Percentiles rank a stretch among this genome's conserved stretches.
These are phyloP conservation scores for Coniochaeta sp. DNA, from an alignment of 2,329 filamentous ascomycete genomes.

Conservation along the genomic window DNA sequence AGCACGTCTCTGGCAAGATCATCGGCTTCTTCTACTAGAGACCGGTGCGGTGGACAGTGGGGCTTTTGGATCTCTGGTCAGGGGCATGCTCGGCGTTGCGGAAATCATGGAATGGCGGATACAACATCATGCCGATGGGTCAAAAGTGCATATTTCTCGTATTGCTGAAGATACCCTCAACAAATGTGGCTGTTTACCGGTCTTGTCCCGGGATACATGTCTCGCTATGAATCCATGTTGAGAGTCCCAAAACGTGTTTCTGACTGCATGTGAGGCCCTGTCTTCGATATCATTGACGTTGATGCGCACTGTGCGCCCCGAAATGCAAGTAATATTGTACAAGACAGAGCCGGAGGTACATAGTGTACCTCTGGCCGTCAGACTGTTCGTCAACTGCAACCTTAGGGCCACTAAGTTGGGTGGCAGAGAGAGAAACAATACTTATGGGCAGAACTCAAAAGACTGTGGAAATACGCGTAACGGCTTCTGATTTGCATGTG, in stretches of 20 bases:
- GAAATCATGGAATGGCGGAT: background rate
- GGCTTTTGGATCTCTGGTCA: conserved; percentile 3
- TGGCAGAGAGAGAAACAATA: too few species aligned
- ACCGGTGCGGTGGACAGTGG: conserved; percentile 4
- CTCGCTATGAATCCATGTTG: background rate
- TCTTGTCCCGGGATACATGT: background rate
- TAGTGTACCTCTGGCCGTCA: too few species aligned
- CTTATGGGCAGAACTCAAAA: too few species aligned
- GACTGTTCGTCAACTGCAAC: background rate
- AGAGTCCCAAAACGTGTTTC: background rate
- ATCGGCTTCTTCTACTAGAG: conserved; percentile 98
- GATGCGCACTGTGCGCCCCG: too few species aligned
- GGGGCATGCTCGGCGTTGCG: conserved; percentile 16
- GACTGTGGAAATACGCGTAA: background rate
- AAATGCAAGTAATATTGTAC: too few species aligned
- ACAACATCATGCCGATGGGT: conserved; percentile 2
- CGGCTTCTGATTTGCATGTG: too few species aligned
- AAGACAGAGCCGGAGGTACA: too few species aligned
- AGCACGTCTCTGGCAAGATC: conserved; percentile 99
- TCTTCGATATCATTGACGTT: too few species aligned
- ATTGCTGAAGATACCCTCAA: conserved; percentile 3
- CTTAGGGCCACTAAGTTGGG: background rate
- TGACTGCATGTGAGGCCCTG: too few species aligned
- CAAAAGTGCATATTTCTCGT: conserved; percentile 2
- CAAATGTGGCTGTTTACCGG: background rate